Conservation (phyloP, 73 alveolate species). For the Tetrahymena elliotti region DNA sequence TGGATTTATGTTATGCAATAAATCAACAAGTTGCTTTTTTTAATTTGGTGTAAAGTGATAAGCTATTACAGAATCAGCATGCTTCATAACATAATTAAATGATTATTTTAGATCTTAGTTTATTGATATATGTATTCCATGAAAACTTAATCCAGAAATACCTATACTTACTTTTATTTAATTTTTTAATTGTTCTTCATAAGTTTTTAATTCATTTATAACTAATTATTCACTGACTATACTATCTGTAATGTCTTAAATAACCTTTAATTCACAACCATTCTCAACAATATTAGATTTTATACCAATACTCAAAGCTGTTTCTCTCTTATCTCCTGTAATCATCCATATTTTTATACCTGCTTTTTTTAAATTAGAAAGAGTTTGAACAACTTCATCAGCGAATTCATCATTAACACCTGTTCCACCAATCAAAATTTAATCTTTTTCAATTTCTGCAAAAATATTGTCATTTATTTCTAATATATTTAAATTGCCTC, state of each 20-base stretch:
- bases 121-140: conserved; percentile 35
- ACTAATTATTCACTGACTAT: not conserved
- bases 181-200: conserved; percentile 6
- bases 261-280: conserved; percentile 46
- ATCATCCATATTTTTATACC: conserved; percentile 91
- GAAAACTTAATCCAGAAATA: conserved; percentile 32
- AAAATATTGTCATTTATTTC: conserved; percentile 65
- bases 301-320: conserved; percentile 86
- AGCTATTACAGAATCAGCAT: conserved; percentile 32
- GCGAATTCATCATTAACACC: conserved; percentile 88
- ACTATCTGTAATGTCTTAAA: conserved; percentile 8
- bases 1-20: conserved; percentile 33
- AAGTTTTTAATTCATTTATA: conserved; percentile 1
- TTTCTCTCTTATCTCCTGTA: conserved; percentile 95
- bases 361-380: conserved; percentile 54
- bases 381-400: conserved; percentile 83
- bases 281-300: conserved; percentile 66
- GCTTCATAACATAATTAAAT: not conserved
- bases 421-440: conserved; percentile 81
- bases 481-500: not conserved
- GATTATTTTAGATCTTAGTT: not conserved
- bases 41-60: conserved; percentile 48
- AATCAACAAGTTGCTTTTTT: conserved; percentile 42
- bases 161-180: conserved; percentile 27
- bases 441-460: conserved; percentile 69